Percentiles rank a stretch among this genome's conserved stretches.
phyloP scores from a whole-genome alignment of 225 moss, liverwort and hornwort species.

The Rhytidiadelphus loreus region DNA sequence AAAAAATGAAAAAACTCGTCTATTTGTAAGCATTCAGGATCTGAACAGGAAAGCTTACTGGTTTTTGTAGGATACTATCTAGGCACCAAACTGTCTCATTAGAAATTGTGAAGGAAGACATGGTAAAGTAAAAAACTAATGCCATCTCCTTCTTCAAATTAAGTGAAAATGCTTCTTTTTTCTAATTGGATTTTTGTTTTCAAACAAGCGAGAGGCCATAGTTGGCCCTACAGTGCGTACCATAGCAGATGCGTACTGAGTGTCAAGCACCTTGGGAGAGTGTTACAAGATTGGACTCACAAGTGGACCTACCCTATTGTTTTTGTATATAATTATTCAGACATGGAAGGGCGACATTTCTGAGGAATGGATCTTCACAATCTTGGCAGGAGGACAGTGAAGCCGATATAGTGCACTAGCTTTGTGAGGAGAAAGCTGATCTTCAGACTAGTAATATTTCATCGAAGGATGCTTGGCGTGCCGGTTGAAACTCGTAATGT shows the following conservation, averaged over 20 bases:
- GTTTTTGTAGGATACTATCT: background rate
- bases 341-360: background rate
- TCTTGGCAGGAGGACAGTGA: conserved; percentile 4
- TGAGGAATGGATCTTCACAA: background rate
- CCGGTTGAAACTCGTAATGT: background rate
- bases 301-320: background rate
- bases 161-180: background rate
- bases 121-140: background rate
- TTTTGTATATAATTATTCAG: background rate
- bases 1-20: background rate
- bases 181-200: background rate
- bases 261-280: background rate
- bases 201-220: background rate
- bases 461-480: background rate
- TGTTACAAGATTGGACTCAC: background rate
- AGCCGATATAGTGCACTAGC: background rate
- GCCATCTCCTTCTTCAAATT: background rate
- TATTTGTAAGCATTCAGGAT: background rate
- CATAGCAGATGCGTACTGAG: background rate
- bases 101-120: background rate
- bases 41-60: background rate
- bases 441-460: background rate
- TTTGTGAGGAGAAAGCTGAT: background rate
- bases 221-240: background rate
- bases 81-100: background rate